Evolutionary conservation across 257 asterid species (phyloP).

Genomic region (Ehretia macrophylla): DNA sequence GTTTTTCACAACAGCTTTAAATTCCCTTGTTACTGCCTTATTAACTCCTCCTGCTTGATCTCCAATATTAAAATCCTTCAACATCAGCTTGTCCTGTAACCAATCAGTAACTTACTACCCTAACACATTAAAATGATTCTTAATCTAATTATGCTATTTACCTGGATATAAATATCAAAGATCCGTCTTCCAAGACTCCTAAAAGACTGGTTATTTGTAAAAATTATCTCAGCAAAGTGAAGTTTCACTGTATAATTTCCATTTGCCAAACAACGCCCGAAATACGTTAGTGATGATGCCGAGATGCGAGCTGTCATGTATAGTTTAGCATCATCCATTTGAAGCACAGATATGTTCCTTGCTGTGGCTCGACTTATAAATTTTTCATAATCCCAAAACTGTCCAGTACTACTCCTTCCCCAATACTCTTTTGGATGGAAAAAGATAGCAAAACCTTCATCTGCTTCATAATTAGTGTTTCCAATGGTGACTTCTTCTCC

Average conservation of each 20-base stretch:
- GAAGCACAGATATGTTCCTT: not conserved
- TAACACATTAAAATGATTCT: not conserved
- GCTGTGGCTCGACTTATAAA: not conserved
- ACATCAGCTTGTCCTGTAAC: not conserved
- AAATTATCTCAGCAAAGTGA: conserved; percentile 20
- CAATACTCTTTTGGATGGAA: not conserved
- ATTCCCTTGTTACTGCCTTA: conserved; percentile 10
- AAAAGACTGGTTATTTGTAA: not conserved
- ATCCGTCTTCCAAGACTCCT: conserved; percentile 2
- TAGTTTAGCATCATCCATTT: conserved; percentile 2
- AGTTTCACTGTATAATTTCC: conserved; percentile 10
- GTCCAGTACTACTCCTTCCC: conserved; percentile 6
- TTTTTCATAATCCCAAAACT: not conserved
- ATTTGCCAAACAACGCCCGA: conserved; percentile 18
- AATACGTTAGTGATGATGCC: conserved; percentile 13
- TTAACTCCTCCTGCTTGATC: conserved; percentile 42
- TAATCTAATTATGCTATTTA: not conserved
- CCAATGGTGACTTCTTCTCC: not conserved
- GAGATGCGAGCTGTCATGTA: conserved; percentile 14
- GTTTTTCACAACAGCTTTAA: conserved; percentile 28
- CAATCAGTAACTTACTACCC: not conserved
- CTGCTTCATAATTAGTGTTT: not conserved
- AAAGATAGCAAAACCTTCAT: conserved; percentile 4
- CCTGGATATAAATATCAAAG: conserved; percentile 5
- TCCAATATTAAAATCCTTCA: conserved; percentile 42